These are phyloP conservation scores for Cymodocea nodosa DNA, from an alignment of 116 monocot species.

Conservation along the genomic window DNA sequence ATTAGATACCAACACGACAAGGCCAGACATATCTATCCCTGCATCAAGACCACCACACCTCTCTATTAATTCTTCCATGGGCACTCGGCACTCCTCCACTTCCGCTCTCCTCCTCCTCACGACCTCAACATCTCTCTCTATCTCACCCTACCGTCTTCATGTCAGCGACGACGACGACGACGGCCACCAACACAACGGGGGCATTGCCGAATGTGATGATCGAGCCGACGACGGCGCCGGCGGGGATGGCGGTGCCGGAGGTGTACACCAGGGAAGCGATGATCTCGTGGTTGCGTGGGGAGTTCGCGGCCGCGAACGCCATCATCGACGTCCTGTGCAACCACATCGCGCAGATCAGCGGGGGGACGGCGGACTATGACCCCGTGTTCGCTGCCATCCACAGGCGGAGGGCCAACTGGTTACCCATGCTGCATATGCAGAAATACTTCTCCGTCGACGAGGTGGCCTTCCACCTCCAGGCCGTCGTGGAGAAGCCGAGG, in stretches of 20 bases:
- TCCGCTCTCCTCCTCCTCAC: too few species aligned
- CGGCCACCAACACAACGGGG: too few species aligned
- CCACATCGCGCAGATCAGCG: conserved; percentile 43
- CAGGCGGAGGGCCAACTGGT: conserved; percentile 73
- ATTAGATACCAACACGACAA: too few species aligned
- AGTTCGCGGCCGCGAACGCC: conserved; percentile 98
- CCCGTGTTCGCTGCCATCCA: conserved; percentile 54
- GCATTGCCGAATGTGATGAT: neutral
- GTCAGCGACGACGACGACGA: neutral
- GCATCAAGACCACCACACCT: too few species aligned
- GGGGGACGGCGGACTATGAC: conserved; percentile 31
- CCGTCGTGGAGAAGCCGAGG: conserved; percentile 14
- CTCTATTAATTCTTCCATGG: too few species aligned
- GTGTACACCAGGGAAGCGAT: conserved; percentile 44
- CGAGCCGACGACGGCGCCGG: conserved; percentile 4
- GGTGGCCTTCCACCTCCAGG: conserved; percentile 44
- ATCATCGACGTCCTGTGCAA: conserved; percentile 74
- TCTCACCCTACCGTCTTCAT: too few species aligned
- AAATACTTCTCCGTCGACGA: conserved; percentile 64
- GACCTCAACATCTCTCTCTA: too few species aligned
- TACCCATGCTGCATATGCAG: conserved; percentile 79
- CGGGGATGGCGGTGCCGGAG: conserved; percentile 22
- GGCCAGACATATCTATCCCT: too few species aligned
- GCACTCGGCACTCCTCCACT: too few species aligned
- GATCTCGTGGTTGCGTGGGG: conserved; percentile 72